phyloP scores from a whole-genome alignment of 1,284 basidiomycete genomes.

The Cutaneotrichosporon cutaneum region DNA sequence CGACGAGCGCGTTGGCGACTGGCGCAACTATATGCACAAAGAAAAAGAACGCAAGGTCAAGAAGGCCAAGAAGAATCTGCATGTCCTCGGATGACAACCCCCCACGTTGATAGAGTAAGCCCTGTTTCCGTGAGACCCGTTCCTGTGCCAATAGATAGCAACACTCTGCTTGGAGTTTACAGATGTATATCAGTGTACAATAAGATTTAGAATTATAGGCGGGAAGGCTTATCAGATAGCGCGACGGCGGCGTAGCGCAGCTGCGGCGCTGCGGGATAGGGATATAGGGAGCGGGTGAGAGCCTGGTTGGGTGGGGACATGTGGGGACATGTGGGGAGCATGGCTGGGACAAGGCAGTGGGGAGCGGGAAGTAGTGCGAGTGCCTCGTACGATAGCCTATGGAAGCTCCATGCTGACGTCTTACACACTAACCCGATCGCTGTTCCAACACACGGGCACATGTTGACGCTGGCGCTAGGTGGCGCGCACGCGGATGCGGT shows the following conservation, averaged over 20 bases:
- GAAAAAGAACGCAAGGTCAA: conserved; percentile 42
- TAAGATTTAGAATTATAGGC: background rate
- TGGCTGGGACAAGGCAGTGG: too few species aligned
- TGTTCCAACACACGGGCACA: background rate
- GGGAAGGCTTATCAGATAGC: background rate
- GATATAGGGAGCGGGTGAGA: background rate
- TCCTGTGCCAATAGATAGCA: background rate
- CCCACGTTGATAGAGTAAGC: background rate
- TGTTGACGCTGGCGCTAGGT: background rate
- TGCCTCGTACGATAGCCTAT: background rate
- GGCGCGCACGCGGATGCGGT: conserved; percentile 56
- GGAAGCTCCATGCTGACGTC: too few species aligned
- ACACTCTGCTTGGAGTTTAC: background rate
- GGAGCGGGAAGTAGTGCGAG: background rate
- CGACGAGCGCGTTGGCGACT: conserved; percentile 48
- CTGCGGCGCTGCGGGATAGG: background rate
- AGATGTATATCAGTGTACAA: conserved; percentile 7
- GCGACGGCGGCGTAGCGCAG: too few species aligned
- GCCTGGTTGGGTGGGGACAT: too few species aligned
- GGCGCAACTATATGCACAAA: conserved; percentile 43
- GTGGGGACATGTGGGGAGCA: too few species aligned
- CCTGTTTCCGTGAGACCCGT: background rate
- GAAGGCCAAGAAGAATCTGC: conserved; percentile 47
- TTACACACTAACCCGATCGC: background rate
- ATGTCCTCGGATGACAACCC: conserved; percentile 40